phyloP scores from a whole-genome alignment of 352 stramenopile genomes.

The Phytopythium ostracodes region DNA sequence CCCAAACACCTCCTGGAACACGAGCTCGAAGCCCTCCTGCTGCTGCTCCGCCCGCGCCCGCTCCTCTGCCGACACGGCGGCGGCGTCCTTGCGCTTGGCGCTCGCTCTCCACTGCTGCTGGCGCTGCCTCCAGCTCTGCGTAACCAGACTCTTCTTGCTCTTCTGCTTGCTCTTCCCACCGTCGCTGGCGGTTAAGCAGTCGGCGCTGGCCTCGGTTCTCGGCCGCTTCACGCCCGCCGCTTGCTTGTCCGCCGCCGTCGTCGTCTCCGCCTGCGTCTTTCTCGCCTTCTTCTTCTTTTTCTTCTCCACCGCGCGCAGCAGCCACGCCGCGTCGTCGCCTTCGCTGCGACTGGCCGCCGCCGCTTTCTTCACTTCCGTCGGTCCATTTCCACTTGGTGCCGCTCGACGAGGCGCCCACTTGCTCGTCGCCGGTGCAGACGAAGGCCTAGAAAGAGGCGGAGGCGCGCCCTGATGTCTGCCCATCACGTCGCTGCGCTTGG shows the following conservation, averaged over 20 bases:
- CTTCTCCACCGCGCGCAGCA: conserved; percentile 36
- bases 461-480: not conserved
- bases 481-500: not conserved
- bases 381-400: conserved; percentile 6
- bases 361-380: not conserved
- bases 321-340: conserved; percentile 9
- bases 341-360: conserved; percentile 4
- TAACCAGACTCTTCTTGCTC: conserved; percentile 10
- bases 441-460: not conserved
- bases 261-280: not conserved
- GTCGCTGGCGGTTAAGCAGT: not conserved
- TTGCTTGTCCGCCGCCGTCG: not conserved
- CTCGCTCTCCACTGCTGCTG: conserved; percentile 24
- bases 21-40: conserved; percentile 42
- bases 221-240: not conserved
- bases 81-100: conserved; percentile 16
- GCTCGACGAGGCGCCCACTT: not conserved
- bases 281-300: conserved; percentile 18
- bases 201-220: conserved; percentile 1
- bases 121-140: conserved; percentile 13
- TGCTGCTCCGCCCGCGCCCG: conserved; percentile 25
- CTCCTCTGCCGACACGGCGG: conserved; percentile 14
- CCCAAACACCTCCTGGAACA: conserved; percentile 49
- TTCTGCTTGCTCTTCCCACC: conserved; percentile 11
- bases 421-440: not conserved